A percentile compares a stretch with the other conserved stretches of the same genome.
These are phyloP conservation scores for Boletus edulis DNA, from an alignment of 768 basidiomycete species.

Conservation along the genomic window DNA sequence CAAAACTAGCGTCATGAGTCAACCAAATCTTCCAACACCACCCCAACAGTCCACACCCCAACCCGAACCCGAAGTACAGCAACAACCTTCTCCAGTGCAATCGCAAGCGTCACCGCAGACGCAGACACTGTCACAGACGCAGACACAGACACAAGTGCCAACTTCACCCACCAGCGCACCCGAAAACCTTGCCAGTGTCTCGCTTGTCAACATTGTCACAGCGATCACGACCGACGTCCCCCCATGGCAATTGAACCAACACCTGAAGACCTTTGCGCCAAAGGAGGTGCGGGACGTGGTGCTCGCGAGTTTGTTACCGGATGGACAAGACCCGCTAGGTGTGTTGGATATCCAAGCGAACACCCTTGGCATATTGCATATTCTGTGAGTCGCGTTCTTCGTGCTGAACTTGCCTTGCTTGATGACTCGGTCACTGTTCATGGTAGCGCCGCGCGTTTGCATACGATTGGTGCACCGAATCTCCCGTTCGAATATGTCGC, in stretches of 20 bases:
- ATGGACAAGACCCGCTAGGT: conserved; percentile 66
- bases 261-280: conserved; percentile 44
- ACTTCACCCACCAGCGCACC: not conserved
- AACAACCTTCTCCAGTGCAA: conserved; percentile 10
- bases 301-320: conserved; percentile 49
- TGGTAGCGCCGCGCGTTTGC: conserved; percentile 59
- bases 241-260: conserved; percentile 38
- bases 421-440: not conserved
- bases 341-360: conserved; percentile 54
- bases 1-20: conserved; percentile 18
- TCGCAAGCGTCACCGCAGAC: conserved; percentile 6
- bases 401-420: not conserved
- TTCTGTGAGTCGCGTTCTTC: conserved; percentile 52
- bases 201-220: conserved; percentile 40
- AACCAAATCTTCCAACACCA: conserved; percentile 26
- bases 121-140: not conserved
- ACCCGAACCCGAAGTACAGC: conserved; percentile 14
- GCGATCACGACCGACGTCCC: conserved; percentile 47
- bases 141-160: conserved; percentile 3
- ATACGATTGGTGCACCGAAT: conserved; percentile 33
- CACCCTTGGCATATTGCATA: conserved; percentile 67
- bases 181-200: conserved; percentile 10
- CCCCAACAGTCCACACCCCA: conserved; percentile 16
- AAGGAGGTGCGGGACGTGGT: conserved; percentile 60
- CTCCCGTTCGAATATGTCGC: conserved; percentile 44